These are phyloP conservation scores for Colletotrichum sp. DNA, from an alignment of 2,329 filamentous ascomycete species.

Conservation along the genomic window DNA sequence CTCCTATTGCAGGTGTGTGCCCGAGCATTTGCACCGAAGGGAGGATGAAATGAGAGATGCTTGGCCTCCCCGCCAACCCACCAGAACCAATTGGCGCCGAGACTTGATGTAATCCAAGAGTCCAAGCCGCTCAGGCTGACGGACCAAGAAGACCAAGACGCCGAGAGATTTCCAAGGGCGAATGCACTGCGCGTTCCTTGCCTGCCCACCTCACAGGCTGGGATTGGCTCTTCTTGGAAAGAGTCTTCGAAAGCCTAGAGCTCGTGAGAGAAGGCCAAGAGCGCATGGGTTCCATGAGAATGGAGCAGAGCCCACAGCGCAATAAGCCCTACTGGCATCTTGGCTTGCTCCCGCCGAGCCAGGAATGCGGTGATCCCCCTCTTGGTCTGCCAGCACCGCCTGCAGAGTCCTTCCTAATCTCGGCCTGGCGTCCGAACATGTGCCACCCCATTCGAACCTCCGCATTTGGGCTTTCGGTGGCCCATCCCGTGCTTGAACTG, in stretches of 20 bases:
- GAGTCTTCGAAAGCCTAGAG: constrained; percentile 8
- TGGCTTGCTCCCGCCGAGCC: constrained; percentile 5
- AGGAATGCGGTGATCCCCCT: constrained; percentile 13
- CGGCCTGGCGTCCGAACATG: constrained; percentile 8
- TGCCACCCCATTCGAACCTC: constrained; percentile 15
- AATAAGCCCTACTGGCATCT: constrained; percentile 14
- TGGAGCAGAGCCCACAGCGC: constrained; percentile 7
- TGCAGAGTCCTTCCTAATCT: constrained; percentile 16
- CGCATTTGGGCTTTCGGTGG: constrained; percentile 7
- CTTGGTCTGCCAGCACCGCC: neutral
- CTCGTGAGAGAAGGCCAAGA: constrained; percentile 9
- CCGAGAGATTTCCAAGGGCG: constrained; percentile 8
- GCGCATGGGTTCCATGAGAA: constrained; percentile 8
- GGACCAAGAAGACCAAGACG: constrained; percentile 5
- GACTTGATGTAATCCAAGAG: constrained; percentile 20
- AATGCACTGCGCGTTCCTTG: constrained; percentile 1
- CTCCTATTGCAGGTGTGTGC: neutral
- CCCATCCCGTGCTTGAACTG: neutral
- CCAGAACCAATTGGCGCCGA: neutral
- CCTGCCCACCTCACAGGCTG: neutral
- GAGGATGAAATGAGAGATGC: constrained; percentile 1
- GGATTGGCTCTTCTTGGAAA: neutral
- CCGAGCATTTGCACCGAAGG: neutral
- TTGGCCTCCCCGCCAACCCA: constrained; percentile 1
- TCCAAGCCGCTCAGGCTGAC: constrained; percentile 5